Percentiles rank a stretch among this genome's conserved stretches.
phyloP scores from a whole-genome alignment of 73 alveolate species.

The Symbiodinium pilosum region DNA sequence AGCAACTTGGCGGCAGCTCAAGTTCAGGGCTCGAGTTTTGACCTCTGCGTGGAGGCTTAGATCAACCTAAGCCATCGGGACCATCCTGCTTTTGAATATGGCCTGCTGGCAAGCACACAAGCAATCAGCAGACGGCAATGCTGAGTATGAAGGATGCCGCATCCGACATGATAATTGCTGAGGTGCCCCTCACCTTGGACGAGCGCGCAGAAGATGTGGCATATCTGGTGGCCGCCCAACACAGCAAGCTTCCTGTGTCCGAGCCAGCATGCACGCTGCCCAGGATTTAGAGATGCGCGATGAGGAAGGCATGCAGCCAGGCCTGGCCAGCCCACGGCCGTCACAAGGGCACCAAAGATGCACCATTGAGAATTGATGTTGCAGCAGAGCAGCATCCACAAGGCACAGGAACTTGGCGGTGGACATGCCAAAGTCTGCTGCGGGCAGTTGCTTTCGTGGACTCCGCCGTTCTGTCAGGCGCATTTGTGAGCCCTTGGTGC shows the following conservation, averaged over 20 bases:
- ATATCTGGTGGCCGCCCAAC: neutral
- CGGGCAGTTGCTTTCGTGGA: neutral
- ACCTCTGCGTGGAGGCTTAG: neutral
- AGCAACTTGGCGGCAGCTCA: neutral
- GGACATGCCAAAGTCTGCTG: neutral
- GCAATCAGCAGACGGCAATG: neutral
- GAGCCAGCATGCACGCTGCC: too few species aligned
- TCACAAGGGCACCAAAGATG: too few species aligned
- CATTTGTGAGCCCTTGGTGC: too few species aligned
- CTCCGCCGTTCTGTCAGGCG: neutral
- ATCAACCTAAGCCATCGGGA: too few species aligned
- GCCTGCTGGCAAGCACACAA: neutral
- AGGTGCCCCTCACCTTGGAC: constrained; percentile 2
- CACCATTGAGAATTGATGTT: neutral
- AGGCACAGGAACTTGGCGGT: neutral
- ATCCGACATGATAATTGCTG: neutral
- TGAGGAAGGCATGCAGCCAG: constrained; percentile 11
- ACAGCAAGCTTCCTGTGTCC: too few species aligned
- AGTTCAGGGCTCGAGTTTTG: neutral
- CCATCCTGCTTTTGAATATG: too few species aligned
- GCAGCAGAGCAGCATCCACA: neutral
- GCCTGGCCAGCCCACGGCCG: too few species aligned
- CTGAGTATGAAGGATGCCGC: too few species aligned
- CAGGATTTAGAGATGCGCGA: constrained; percentile 5
- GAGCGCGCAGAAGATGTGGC: neutral